Evolutionary conservation across 768 basidiomycete species (phyloP).

Genomic region (Udeniomyces megalosporus): DNA sequence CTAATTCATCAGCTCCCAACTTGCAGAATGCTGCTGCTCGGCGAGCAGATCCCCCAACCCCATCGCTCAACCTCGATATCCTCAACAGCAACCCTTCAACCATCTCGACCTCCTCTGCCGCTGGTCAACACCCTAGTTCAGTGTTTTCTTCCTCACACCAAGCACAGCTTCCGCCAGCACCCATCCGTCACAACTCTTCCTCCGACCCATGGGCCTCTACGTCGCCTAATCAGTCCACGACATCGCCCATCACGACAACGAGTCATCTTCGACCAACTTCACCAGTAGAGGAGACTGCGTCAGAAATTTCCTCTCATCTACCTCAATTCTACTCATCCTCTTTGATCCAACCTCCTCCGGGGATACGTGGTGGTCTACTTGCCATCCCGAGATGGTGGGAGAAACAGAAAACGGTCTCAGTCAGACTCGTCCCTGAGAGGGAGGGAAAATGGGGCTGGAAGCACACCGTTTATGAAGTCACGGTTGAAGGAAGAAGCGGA

Average conservation of each 20-base stretch:
- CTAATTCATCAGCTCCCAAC: neutral
- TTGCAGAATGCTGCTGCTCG: neutral
- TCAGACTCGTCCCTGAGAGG: constrained; percentile 57
- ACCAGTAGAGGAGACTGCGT: too few relatives aligned
- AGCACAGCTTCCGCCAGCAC: neutral
- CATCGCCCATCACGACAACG: too few relatives aligned
- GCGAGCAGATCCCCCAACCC: neutral
- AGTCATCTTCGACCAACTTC: too few relatives aligned
- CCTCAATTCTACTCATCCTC: constrained; percentile 43
- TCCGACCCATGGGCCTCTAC: constrained; percentile 1
- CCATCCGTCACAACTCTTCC: neutral
- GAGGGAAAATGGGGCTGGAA: constrained; percentile 74
- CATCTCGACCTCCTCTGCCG: neutral
- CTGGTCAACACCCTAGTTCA: neutral
- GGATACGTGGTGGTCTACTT: constrained; percentile 29
- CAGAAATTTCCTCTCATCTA: too few relatives aligned
- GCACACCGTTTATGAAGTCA: constrained; percentile 67
- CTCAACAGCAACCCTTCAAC: neutral
- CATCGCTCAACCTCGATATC: constrained; percentile 6
- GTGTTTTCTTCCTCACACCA: neutral
- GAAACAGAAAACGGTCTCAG: constrained; percentile 51
- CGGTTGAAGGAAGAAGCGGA: constrained; percentile 46
- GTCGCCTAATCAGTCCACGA: neutral
- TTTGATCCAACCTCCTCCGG: constrained; percentile 55
- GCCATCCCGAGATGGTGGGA: constrained; percentile 77